These are phyloP conservation scores for Beauveria caledonica DNA, from an alignment of 2,329 filamentous ascomycete genomes.

Conservation along the genomic window DNA sequence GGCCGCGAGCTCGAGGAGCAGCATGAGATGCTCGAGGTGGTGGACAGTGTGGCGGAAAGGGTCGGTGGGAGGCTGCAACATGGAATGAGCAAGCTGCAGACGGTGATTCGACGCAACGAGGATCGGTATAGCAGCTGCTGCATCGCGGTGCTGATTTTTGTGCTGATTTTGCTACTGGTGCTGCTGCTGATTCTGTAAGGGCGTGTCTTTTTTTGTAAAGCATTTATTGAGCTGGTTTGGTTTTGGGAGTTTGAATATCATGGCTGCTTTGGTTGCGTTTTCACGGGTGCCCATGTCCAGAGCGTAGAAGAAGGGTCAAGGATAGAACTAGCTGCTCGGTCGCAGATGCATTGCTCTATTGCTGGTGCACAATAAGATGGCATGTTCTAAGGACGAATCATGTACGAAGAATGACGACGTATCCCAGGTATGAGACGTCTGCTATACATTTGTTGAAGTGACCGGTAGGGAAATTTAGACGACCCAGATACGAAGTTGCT, in stretches of 20 bases:
- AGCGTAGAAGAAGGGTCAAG: no score
- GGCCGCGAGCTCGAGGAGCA: conserved; percentile 94
- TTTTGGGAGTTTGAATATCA: conserved; percentile 1
- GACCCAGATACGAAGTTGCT: background rate
- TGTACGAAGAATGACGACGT: no score
- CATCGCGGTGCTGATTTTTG: conserved; percentile 79
- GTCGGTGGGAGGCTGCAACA: conserved; percentile 79
- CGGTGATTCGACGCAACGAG: conserved; percentile 84
- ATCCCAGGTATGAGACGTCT: no score
- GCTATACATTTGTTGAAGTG: no score
- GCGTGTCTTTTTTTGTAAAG: background rate
- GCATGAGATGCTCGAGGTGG: conserved; percentile 75
- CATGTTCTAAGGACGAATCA: background rate
- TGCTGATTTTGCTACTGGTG: conserved; percentile 78
- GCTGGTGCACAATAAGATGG: background rate
- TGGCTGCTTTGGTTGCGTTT: background rate
- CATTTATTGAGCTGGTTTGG: background rate
- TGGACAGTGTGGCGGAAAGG: conserved; percentile 77
- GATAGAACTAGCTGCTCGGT: no score
- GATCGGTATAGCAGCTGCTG: conserved; percentile 83
- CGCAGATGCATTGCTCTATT: no score
- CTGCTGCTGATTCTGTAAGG: conserved; percentile 57
- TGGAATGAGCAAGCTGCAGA: conserved; percentile 77
- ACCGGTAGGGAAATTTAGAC: background rate
- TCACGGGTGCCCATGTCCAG: background rate